Conservation (phyloP, 2,329 filamentous ascomycete species). For the Claviceps maximensis region DNA sequence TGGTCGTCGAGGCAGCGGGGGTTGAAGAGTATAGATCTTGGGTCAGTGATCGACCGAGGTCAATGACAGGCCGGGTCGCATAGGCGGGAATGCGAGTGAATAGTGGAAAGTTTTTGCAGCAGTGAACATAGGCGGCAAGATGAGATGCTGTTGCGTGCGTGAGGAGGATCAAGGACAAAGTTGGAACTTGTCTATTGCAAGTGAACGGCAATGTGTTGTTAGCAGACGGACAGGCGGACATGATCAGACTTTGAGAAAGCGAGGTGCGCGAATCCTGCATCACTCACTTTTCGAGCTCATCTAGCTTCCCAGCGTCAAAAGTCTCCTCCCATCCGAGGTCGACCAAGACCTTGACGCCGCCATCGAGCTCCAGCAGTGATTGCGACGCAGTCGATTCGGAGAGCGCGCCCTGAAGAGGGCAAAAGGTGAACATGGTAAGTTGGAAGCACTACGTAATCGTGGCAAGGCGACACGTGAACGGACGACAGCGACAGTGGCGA, state of each 20-base stretch:
- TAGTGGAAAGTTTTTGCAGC: slow-evolving; percentile 88
- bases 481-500: not conserved
- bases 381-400: slow-evolving; percentile 78
- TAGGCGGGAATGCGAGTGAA: slow-evolving; percentile 91
- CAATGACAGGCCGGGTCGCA: slow-evolving; percentile 85
- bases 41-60: slow-evolving; percentile 77
- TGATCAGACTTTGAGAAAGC: not conserved
- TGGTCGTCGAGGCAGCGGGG: slow-evolving; percentile 73
- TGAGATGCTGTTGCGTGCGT: slow-evolving; percentile 89
- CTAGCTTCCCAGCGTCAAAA: slow-evolving; percentile 71
- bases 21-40: slow-evolving; percentile 89
- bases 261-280: not conserved
- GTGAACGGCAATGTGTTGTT: slow-evolving; percentile 6
- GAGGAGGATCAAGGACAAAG: slow-evolving; percentile 82
- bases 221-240: slow-evolving; percentile 7
- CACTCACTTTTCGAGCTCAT: slow-evolving; percentile 75
- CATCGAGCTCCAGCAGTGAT: slow-evolving; percentile 92
- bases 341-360: slow-evolving; percentile 86
- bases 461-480: not conserved
- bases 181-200: slow-evolving; percentile 64
- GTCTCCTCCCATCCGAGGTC: slow-evolving; percentile 93
- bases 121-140: slow-evolving; percentile 86
- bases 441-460: slow-evolving; percentile 20
- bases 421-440: slow-evolving; percentile 84
- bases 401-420: slow-evolving; percentile 79